Evolutionary conservation across 176 grass and related monocot species (phyloP).

Genomic region (Ensete ventricosum): DNA sequence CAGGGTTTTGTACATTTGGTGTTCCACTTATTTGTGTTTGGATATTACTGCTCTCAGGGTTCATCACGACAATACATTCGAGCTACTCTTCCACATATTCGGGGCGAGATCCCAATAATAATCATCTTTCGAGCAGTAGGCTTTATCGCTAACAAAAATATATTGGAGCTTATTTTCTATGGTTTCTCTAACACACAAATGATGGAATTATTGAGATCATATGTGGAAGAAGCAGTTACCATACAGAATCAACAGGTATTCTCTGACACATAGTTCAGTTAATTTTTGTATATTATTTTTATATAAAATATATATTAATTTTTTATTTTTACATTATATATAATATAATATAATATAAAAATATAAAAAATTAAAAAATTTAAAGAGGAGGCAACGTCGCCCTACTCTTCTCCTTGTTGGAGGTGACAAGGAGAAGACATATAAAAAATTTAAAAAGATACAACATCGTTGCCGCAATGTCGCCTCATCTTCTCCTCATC

Average conservation of each 20-base stretch:
- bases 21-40: no score
- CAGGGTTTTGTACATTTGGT: not conserved
- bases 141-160: constrained; percentile 98
- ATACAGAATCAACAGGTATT: constrained; percentile 98
- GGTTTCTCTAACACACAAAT: constrained; percentile 94
- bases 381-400: no score
- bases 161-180: constrained; percentile 92
- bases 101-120: constrained; percentile 88
- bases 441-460: no score
- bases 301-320: not conserved
- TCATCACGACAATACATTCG: constrained; percentile 87
- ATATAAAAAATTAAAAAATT: no score
- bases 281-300: not conserved
- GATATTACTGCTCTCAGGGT: constrained; percentile 24
- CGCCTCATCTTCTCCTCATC: no score
- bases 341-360: no score
- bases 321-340: not conserved
- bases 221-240: constrained; percentile 49
- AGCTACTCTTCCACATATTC: constrained; percentile 89
- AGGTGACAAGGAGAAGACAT: no score
- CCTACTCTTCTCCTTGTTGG: no score
- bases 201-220: constrained; percentile 83
- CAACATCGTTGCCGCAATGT: no score
- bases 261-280: not conserved
- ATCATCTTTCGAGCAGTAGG: constrained; percentile 88